These are phyloP conservation scores for Pontederia crassipes DNA, from an alignment of 176 grass and related monocot species.

Conservation along the genomic window DNA sequence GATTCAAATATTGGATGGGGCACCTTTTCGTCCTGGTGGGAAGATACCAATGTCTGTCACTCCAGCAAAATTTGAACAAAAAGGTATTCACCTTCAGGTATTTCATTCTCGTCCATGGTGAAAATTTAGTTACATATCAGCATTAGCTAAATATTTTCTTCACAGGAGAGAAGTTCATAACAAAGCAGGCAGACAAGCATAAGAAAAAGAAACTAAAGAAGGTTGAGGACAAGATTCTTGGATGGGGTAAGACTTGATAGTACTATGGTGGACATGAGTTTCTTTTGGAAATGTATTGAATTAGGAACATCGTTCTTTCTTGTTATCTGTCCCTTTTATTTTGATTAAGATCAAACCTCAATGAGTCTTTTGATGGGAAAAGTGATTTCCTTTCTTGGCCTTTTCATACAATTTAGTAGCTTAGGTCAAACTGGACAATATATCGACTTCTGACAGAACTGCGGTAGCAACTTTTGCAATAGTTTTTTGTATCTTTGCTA, in stretches of 20 bases:
- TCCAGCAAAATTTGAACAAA: slow-evolving; percentile 76
- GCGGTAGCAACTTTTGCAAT: too few relatives aligned
- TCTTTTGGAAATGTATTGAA: slow-evolving; percentile 3
- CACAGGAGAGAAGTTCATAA: slow-evolving; percentile 60
- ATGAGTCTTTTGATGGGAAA: too few relatives aligned
- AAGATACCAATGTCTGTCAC: slow-evolving; percentile 75
- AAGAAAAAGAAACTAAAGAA: slow-evolving; percentile 89
- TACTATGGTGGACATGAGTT: slow-evolving; percentile 1
- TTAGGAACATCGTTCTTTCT: background rate
- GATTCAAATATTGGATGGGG: slow-evolving; percentile 70
- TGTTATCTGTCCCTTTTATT: too few relatives aligned
- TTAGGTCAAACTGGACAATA: too few relatives aligned
- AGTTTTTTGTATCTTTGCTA: too few relatives aligned
- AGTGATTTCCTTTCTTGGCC: too few relatives aligned
- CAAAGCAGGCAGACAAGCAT: slow-evolving; percentile 75
- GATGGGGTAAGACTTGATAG: slow-evolving; percentile 69
- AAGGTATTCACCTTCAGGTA: slow-evolving; percentile 31
- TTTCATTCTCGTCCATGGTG: background rate
- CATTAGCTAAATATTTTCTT: slow-evolving; percentile 17
- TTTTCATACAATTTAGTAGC: too few relatives aligned
- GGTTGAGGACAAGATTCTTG: slow-evolving; percentile 86
- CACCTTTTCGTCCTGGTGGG: slow-evolving; percentile 69
- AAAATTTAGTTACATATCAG: slow-evolving; percentile 8
- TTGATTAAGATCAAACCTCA: too few relatives aligned
- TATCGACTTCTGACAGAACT: too few relatives aligned